These are phyloP conservation scores for Gryganskiella cystojenkinii DNA, from an alignment of 192 early-diverging fungal species.

Conservation along the genomic window DNA sequence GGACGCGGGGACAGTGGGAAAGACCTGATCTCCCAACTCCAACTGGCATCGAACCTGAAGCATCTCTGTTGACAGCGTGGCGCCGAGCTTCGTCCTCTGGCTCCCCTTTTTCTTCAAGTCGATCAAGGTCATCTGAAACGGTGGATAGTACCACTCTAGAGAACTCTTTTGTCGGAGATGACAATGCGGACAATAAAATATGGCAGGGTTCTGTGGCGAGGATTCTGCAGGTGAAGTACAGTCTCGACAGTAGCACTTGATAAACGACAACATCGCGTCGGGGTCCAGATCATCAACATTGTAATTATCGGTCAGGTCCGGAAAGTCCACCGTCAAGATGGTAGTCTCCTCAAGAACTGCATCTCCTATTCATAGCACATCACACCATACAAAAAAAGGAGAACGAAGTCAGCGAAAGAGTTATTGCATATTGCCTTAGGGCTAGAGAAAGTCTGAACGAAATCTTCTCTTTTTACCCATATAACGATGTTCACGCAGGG, in stretches of 20 bases:
- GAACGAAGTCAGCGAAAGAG: conserved; percentile 4
- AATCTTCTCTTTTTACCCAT: conserved; percentile 17
- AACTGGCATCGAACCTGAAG: conserved; percentile 13
- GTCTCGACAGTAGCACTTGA: conserved; percentile 17
- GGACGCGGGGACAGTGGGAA: conserved; percentile 12
- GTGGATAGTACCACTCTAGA: conserved; percentile 17
- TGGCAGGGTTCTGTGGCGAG: conserved; percentile 13
- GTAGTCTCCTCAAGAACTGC: conserved; percentile 5
- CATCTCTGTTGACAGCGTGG: background rate
- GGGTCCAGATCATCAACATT: background rate
- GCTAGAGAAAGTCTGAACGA: background rate
- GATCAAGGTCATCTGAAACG: conserved; percentile 12
- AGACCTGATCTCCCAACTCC: conserved; percentile 26
- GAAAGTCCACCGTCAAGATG: conserved; percentile 12
- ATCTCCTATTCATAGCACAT: conserved; percentile 15
- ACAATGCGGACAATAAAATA: conserved; percentile 21
- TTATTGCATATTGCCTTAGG: background rate
- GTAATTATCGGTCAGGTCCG: background rate
- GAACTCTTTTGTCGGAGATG: conserved; percentile 4
- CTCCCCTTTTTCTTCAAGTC: no score
- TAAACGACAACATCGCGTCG: conserved; percentile 11
- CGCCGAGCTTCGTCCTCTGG: conserved; percentile 3
- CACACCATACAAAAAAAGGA: no score
- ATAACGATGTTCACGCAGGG: conserved; percentile 13
- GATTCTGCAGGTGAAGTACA: conserved; percentile 10